phyloP scores from a whole-genome alignment of 1,284 basidiomycete species.

The Ganoderma multipileum region DNA sequence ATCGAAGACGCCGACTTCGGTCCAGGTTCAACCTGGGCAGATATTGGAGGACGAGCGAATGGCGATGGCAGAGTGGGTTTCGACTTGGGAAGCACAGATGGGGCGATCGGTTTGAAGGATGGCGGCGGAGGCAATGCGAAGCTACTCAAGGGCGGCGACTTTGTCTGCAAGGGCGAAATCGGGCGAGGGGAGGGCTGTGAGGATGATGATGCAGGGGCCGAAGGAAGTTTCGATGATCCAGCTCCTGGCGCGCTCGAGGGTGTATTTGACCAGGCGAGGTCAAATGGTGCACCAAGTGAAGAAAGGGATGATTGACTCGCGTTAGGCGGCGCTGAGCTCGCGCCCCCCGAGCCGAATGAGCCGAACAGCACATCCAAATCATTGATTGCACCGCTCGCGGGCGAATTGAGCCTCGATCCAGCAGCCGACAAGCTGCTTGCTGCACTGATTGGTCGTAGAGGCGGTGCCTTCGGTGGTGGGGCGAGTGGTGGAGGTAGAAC shows the following conservation, averaged over 20 bases:
- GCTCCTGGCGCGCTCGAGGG: conserved; percentile 19
- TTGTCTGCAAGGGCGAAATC: conserved; percentile 21
- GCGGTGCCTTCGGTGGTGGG: conserved; percentile 23
- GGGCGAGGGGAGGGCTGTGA: conserved; percentile 21
- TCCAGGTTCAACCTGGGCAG: conserved; percentile 44
- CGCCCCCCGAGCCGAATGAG: neutral
- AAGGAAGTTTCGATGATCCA: conserved; percentile 11
- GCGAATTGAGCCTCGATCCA: neutral
- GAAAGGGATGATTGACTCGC: conserved; percentile 15
- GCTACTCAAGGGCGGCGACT: conserved; percentile 16
- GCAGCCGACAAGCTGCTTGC: conserved; percentile 4
- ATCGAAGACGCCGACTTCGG: conserved; percentile 30
- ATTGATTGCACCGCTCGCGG: neutral
- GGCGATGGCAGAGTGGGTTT: conserved; percentile 26
- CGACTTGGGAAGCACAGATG: conserved; percentile 4
- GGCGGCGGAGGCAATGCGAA: conserved; percentile 31
- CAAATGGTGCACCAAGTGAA: conserved; percentile 33
- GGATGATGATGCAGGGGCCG: neutral
- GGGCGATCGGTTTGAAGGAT: conserved; percentile 19
- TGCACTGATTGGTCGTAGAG: conserved; percentile 22
- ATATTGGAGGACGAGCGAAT: conserved; percentile 41
- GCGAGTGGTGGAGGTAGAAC: conserved; percentile 48
- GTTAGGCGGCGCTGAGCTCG: conserved; percentile 11
- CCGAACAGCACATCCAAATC: conserved; percentile 17
- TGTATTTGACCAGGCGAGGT: conserved; percentile 28